Evolutionary conservation across 2,329 filamentous ascomycete genomes (phyloP).

Genomic region (Trichoderma breve): DNA sequence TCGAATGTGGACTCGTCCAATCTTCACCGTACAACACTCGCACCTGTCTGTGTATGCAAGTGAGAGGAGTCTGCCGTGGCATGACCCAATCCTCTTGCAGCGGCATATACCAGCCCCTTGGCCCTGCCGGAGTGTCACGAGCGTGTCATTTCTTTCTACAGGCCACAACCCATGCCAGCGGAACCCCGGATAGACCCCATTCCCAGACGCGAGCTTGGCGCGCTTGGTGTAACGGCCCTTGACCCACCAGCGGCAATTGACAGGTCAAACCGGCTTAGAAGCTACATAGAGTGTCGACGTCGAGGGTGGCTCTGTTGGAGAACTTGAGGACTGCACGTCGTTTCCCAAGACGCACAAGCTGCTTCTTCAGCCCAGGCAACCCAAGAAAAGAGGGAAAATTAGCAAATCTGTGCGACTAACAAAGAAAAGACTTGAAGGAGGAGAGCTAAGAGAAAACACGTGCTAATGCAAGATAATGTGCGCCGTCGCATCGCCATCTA

Average conservation of each 20-base stretch:
- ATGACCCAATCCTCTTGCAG: slow-evolving; percentile 3
- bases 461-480: not conserved
- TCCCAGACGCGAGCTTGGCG: slow-evolving; percentile 8
- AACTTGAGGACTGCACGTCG: not conserved
- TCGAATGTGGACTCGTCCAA: not conserved
- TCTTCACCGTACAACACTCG: not conserved
- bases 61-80: slow-evolving; percentile 6
- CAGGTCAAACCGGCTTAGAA: not conserved
- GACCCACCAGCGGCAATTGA: slow-evolving; percentile 13
- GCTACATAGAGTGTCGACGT: not conserved
- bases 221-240: not conserved
- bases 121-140: slow-evolving; percentile 4
- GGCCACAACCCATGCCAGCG: not conserved
- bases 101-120: slow-evolving; percentile 9
- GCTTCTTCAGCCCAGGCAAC: not conserved
- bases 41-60: not conserved
- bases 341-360: not conserved
- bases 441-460: not conserved
- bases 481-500: not conserved
- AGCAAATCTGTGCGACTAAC: not conserved
- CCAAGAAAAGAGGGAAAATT: not conserved
- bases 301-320: not conserved
- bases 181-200: slow-evolving; percentile 10
- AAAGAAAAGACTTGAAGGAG: not conserved
- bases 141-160: slow-evolving; percentile 12